Conservation (phyloP, 306 rosid species). For the Prunus davidiana region DNA sequence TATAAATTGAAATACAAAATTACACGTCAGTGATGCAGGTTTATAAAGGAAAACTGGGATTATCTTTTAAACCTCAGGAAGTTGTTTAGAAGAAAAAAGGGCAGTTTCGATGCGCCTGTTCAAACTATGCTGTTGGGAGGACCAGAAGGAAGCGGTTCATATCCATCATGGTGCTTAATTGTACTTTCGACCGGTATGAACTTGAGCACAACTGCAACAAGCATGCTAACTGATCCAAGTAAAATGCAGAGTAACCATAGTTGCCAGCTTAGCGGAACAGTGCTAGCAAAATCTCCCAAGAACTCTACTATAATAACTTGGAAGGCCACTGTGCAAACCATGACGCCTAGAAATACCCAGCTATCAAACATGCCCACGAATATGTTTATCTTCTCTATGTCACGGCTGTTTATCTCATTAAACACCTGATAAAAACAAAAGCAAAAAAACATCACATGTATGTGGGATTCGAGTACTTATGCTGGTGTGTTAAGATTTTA, state of each 20-base stretch:
- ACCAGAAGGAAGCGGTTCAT: conserved; percentile 62
- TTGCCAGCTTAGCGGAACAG: conserved; percentile 90
- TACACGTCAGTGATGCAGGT: too few relatives aligned
- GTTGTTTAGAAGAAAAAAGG: not conserved
- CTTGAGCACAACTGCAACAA: conserved; percentile 66
- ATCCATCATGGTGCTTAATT: conserved; percentile 64
- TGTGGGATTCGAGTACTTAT: not conserved
- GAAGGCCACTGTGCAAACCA: conserved; percentile 54
- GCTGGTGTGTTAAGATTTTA: not conserved
- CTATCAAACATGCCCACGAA: conserved; percentile 74
- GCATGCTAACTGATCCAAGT: conserved; percentile 76
- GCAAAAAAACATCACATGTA: conserved; percentile 10
- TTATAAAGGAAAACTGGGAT: not conserved
- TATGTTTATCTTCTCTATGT: conserved; percentile 75
- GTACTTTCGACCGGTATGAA: conserved; percentile 69
- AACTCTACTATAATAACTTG: conserved; percentile 77
- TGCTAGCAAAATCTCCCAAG: conserved; percentile 83
- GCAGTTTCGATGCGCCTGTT: not conserved
- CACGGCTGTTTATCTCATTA: conserved; percentile 90
- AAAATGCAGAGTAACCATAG: conserved; percentile 70
- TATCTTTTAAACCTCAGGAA: too few relatives aligned
- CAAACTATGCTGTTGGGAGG: conserved; percentile 49
- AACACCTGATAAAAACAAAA: conserved; percentile 57
- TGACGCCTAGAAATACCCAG: conserved; percentile 69
- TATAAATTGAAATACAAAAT: too few relatives aligned